Evolutionary conservation across 192 early-diverging fungal species (phyloP).

Genomic region (Backusella tarrabulga): DNA sequence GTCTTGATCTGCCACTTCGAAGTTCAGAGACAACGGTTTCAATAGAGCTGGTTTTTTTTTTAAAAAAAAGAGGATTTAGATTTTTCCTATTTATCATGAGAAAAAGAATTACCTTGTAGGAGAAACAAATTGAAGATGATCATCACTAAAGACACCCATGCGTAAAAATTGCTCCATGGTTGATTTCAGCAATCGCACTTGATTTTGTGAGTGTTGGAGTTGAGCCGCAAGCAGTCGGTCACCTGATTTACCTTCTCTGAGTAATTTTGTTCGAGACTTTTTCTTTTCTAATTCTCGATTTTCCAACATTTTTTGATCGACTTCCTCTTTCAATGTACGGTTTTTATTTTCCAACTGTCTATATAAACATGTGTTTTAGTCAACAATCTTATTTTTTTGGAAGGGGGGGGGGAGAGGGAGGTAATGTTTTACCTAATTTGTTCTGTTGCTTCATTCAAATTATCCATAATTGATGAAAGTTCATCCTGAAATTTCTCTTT

Average conservation of each 20-base stretch:
- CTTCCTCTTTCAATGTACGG: not conserved
- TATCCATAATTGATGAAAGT: slow-evolving; percentile 14
- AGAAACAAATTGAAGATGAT: slow-evolving; percentile 10
- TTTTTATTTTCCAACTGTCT: slow-evolving; percentile 6
- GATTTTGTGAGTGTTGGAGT: slow-evolving; percentile 24
- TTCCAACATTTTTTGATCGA: slow-evolving; percentile 7
- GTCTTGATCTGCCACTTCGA: not conserved
- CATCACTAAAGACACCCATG: slow-evolving; percentile 23
- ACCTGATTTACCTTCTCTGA: not conserved
- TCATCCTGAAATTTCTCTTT: slow-evolving; percentile 25
- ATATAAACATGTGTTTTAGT: not conserved
- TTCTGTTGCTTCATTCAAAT: slow-evolving; percentile 21
- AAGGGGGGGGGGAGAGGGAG: not conserved
- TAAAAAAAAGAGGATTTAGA: not conserved
- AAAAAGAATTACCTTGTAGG: not conserved
- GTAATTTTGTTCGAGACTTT: not conserved
- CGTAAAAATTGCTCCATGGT: slow-evolving; percentile 34
- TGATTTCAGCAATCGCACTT: slow-evolving; percentile 26
- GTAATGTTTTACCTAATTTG: slow-evolving; percentile 10
- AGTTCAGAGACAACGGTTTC: slow-evolving; percentile 12
- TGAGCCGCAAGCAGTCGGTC: slow-evolving; percentile 10
- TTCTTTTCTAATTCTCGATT: not conserved
- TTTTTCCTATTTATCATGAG: not conserved
- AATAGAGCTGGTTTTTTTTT: not conserved
- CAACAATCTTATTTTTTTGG: too few species aligned